phyloP scores from a whole-genome alignment of 225 moss, liverwort and hornwort species.

The Pleurozium schreberi region DNA sequence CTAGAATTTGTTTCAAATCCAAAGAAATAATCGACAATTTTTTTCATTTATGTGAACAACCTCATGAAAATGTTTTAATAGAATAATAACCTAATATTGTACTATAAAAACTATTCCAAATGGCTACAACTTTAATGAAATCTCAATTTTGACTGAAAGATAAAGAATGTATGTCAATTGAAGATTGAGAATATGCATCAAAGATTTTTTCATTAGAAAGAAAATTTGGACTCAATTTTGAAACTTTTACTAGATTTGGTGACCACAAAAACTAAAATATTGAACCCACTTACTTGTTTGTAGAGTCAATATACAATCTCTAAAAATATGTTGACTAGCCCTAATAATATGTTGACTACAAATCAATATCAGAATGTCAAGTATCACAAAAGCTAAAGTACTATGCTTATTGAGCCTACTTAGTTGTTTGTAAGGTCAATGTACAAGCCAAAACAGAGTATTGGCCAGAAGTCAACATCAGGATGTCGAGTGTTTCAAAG shows the following conservation, averaged over 20 bases:
- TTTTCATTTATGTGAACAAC: no score
- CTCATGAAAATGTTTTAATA: background rate
- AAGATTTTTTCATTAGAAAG: background rate
- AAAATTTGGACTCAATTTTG: background rate
- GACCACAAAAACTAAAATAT: background rate
- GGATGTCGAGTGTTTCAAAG: background rate
- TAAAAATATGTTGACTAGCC: no score
- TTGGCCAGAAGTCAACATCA: background rate
- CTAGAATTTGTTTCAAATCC: background rate
- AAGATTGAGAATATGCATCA: background rate
- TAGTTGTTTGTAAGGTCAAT: background rate
- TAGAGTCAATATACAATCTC: background rate
- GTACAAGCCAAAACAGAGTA: background rate
- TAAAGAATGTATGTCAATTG: background rate
- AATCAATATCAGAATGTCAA: no score
- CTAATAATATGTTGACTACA: no score
- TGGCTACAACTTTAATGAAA: background rate
- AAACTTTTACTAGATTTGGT: background rate
- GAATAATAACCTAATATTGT: background rate
- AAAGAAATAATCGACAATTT: background rate
- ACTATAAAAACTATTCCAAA: no score
- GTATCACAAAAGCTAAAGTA: background rate
- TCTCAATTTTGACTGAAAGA: background rate
- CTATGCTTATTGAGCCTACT: background rate
- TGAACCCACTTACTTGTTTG: background rate